Evolutionary conservation across 2,329 filamentous ascomycete genomes (phyloP), one percentile per base, ranked within the genome.

Genomic region (Allantophomopsis cytisporea): DNA sequence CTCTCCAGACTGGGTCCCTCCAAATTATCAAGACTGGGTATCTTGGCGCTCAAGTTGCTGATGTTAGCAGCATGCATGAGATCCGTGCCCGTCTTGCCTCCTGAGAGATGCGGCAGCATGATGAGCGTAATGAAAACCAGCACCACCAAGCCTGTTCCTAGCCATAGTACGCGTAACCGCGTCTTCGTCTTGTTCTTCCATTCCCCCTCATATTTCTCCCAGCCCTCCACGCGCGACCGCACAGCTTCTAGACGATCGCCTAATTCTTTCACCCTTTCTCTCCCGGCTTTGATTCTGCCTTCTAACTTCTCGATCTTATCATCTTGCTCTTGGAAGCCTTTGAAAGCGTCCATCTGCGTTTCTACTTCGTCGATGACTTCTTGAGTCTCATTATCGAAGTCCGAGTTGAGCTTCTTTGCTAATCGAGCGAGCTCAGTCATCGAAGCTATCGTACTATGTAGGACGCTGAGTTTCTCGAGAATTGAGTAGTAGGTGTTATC

Each of bases 401-500:
- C 65, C 13, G 61, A 59, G 43, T 73, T 70, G 7, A 80, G 64
- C 38, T 72, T 65, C 39, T 66, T 68, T 5, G 78, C 77, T 49
- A 73, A 64, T 21, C 63, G 62, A 1, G 79, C 75, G n/a, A 89
- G 66, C 47, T 81, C 75, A 50, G 76, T 77, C 20, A 89, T 62
- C 2, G 69, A 70, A 5, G 64, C 56, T 31, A 87, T 71, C 1
- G 76, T 84, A 47, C 65, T 69, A 39, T 80, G 77, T 31, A 88
- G 62, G 1, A 67, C 57, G 37, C 69, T 69, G 37, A 82, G 67
- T 52, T 80, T 83, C 53, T 84, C 77, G 21, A 86, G 64, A 8
- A 87, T 71, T 0, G 74, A 72, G 46, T 83, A 82, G 60, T 87
- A 88, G 3, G 79, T 79, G 42, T 81, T 73, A 54, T 88, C 82